These are phyloP conservation scores for Penicillium alfredii DNA, from an alignment of 495 filamentous ascomycete genomes.

Conservation along the genomic window DNA sequence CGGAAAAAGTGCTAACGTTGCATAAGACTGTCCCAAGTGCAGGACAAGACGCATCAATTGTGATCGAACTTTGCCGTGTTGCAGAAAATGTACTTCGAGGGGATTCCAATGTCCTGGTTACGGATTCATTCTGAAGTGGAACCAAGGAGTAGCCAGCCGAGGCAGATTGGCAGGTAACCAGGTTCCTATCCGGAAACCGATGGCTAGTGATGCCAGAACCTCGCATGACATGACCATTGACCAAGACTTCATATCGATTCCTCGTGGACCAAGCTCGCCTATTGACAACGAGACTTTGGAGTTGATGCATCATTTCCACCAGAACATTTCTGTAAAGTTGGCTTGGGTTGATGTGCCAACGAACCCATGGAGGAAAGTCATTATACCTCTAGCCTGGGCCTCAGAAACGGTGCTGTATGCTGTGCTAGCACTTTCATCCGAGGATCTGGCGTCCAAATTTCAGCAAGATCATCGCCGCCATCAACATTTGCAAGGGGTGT, in stretches of 20 bases:
- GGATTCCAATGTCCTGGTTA: conserved; percentile 10
- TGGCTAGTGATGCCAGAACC: background rate
- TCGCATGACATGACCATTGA: no score
- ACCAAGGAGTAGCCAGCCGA: conserved; percentile 10
- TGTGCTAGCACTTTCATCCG: conserved; percentile 8
- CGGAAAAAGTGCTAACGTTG: background rate
- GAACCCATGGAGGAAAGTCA: conserved; percentile 11
- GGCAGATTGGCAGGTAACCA: conserved; percentile 4
- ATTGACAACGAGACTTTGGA: background rate
- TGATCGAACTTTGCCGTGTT: conserved; percentile 8
- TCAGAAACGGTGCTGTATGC: conserved; percentile 4
- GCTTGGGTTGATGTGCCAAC: conserved; percentile 12
- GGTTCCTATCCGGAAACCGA: background rate
- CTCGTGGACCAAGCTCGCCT: background rate
- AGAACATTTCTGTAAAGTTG: conserved; percentile 6
- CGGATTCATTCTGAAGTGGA: conserved; percentile 7
- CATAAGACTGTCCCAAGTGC: conserved; percentile 12
- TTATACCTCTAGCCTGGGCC: conserved; percentile 8
- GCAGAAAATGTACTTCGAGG: conserved; percentile 9
- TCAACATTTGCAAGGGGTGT: conserved; percentile 1
- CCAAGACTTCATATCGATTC: background rate
- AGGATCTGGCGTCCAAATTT: conserved; percentile 9
- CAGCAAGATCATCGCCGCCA: conserved; percentile 1
- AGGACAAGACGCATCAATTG: conserved; percentile 7
- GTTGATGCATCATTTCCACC: conserved; percentile 7